These are phyloP conservation scores for Penicillium canescens DNA, from an alignment of 495 filamentous ascomycete species.

Conservation along the genomic window DNA sequence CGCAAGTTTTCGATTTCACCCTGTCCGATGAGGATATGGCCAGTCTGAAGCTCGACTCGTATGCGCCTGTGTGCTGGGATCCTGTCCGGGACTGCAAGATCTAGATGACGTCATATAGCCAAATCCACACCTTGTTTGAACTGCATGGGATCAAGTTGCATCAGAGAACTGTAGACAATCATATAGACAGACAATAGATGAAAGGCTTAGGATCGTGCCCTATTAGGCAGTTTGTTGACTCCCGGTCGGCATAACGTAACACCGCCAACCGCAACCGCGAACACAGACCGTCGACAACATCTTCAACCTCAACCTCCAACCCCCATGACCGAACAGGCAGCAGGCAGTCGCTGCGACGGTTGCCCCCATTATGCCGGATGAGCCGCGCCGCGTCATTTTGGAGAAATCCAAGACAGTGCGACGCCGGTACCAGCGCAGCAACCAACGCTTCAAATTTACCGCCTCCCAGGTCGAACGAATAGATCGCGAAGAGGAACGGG, in stretches of 20 bases:
- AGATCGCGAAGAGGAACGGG: slow-evolving; percentile 46
- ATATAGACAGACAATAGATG: slow-evolving; percentile 6
- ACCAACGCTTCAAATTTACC: slow-evolving; percentile 42
- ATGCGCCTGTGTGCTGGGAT: slow-evolving; percentile 74
- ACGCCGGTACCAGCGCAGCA: slow-evolving; percentile 50
- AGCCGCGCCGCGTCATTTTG: slow-evolving; percentile 41
- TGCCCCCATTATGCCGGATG: slow-evolving; percentile 36
- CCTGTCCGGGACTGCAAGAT: slow-evolving; percentile 52
- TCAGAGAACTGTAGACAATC: too few species aligned
- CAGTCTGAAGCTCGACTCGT: slow-evolving; percentile 51
- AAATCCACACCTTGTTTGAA: neutral
- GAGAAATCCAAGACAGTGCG: slow-evolving; percentile 47
- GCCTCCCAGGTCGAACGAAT: slow-evolving; percentile 42
- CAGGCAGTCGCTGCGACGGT: slow-evolving; percentile 22
- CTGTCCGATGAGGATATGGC: slow-evolving; percentile 62
- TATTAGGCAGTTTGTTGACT: slow-evolving; percentile 30
- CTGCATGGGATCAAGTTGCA: too few species aligned
- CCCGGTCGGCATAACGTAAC: slow-evolving; percentile 35
- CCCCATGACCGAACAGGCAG: slow-evolving; percentile 15
- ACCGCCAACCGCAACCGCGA: slow-evolving; percentile 21
- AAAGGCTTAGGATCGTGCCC: neutral
- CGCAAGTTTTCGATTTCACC: slow-evolving; percentile 78
- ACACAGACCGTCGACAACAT: neutral
- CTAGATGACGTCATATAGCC: slow-evolving; percentile 16
- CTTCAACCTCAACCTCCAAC: slow-evolving; percentile 1